Percentiles rank a stretch among this genome's conserved stretches.
phyloP scores from a whole-genome alignment of 345 rosid species.

The Corchorus capsularis region DNA sequence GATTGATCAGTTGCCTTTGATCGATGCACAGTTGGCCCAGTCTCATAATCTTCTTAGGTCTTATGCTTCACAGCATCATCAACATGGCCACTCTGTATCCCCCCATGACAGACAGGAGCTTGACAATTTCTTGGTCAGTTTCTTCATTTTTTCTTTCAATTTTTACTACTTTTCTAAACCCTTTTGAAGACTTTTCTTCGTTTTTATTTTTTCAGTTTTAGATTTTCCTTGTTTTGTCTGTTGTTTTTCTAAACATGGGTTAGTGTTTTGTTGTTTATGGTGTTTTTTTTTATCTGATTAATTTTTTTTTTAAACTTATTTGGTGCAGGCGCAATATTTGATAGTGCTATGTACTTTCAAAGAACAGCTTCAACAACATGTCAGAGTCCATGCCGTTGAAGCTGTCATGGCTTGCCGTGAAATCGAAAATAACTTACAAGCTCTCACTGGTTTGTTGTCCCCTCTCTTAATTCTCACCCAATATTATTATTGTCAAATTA shows the following conservation, averaged over 20 bases:
- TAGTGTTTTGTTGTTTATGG: conserved; percentile 5
- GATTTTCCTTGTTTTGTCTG: background rate
- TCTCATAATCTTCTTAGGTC: conserved; percentile 86
- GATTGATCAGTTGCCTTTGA: conserved; percentile 90
- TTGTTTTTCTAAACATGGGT: conserved; percentile 8
- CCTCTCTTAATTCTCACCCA: background rate
- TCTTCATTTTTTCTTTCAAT: background rate
- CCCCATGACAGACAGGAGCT: conserved; percentile 91
- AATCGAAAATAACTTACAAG: conserved; percentile 82
- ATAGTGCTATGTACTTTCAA: conserved; percentile 90
- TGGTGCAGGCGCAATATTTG: conserved; percentile 80
- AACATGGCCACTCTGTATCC: conserved; percentile 43
- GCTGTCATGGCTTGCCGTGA: conserved; percentile 99
- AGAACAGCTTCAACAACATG: conserved; percentile 98
- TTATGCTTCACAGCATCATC: conserved; percentile 60
- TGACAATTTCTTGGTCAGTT: conserved; percentile 78
- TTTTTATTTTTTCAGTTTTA: background rate
- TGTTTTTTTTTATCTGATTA: background rate
- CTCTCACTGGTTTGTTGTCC: conserved; percentile 76
- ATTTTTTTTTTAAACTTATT: background rate
- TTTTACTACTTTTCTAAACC: background rate
- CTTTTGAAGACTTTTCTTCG: background rate
- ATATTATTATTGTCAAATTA: background rate
- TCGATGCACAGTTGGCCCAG: conserved; percentile 89
- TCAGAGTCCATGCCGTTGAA: conserved; percentile 96